Base-by-base conservation (phyloP, 345 rosid species). In the Brassica napus region DNA sequence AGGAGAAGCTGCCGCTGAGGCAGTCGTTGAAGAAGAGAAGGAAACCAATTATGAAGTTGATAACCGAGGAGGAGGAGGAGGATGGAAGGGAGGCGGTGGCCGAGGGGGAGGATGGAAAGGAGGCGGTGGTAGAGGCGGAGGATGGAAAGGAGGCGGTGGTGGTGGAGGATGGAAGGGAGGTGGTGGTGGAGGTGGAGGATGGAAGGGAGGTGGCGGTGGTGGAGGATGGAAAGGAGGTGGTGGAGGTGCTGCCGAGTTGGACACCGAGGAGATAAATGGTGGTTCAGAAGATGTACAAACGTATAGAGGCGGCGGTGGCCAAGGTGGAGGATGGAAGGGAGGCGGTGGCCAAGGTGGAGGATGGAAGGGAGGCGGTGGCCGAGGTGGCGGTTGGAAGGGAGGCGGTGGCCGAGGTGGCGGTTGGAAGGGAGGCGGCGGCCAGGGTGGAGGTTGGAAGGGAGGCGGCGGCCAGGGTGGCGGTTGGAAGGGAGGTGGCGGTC, bases 391-490 rank as follows among this genome's bases (percentile, higher is more conserved):
- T 0, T 32, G 35, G 35, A 32, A 32, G 6, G 35, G 35, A 32
- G 39, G 39, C 9, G 18, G 1, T 31, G 37, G 12, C 3, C 4
- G 12, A 14, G 15, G 18, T 52, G 73, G 55, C 1, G 47, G 11
- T 5, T 15, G 32, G n/a, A n/a, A 21, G 10, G 73, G 72, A 64
- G 68, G 68, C 6, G 44, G 68, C 6, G 63, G 69, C 3, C 8
- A 34, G 9, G 63, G 71, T 2, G 66, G 76, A 9, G 68, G 76
- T 0, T 26, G 70, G 55, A 12, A 47, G 8, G 69, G 70, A 1
- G 77, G 77, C 0, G 77, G 78, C 0, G 74, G 71, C 2, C 1
- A 5, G 10, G 37, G 60, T 42, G 76, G 76, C 3, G 77, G 77
- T 0, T 28, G 71, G 58, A 14, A 61, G 35, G 64, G 74, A 9